Percentiles rank a stretch among this genome's conserved stretches.
Evolutionary conservation across 208 protist species (phyloP).

Genomic region (Kentomonas sorsogonicus): DNA sequence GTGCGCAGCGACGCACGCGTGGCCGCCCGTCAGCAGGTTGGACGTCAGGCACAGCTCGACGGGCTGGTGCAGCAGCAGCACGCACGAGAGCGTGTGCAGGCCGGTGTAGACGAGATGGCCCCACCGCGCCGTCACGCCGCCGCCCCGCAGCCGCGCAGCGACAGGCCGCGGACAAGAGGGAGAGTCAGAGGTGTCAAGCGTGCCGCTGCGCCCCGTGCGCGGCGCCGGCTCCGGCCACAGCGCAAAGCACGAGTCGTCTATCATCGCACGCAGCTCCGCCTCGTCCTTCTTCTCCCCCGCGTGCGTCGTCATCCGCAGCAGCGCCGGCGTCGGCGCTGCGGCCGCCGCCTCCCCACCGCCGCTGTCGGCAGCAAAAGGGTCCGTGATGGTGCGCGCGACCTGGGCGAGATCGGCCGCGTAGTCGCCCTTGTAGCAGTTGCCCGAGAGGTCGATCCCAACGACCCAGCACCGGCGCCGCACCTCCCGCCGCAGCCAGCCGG

Average conservation of each 20-base stretch:
- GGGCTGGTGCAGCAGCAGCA: conserved; percentile 34
- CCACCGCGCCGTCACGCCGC: no score
- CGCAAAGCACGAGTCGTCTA: no score
- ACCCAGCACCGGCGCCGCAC: conserved; percentile 67
- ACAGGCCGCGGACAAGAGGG: no score
- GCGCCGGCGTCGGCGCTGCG: neutral
- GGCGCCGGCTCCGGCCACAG: no score
- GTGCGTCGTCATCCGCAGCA: conserved; percentile 66
- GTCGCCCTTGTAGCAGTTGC: conserved; percentile 78
- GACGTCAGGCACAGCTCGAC: conserved; percentile 87
- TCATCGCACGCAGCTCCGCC: conserved; percentile 58
- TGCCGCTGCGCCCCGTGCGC: no score
- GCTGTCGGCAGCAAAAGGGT: neutral
- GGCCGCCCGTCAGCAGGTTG: conserved; percentile 69
- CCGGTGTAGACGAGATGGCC: conserved; percentile 82
- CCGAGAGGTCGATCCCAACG: conserved; percentile 80
- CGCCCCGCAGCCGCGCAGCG: no score
- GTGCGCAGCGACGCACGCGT: conserved; percentile 45
- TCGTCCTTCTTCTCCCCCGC: conserved; percentile 73
- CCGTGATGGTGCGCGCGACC: neutral
- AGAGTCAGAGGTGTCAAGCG: no score
- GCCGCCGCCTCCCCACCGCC: neutral
- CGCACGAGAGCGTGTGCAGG: conserved; percentile 15
- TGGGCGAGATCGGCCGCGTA: conserved; percentile 41
- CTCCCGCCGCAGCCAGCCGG: neutral